Conservation (phyloP, 176 grass and related monocot species). For the Oryza punctata region DNA sequence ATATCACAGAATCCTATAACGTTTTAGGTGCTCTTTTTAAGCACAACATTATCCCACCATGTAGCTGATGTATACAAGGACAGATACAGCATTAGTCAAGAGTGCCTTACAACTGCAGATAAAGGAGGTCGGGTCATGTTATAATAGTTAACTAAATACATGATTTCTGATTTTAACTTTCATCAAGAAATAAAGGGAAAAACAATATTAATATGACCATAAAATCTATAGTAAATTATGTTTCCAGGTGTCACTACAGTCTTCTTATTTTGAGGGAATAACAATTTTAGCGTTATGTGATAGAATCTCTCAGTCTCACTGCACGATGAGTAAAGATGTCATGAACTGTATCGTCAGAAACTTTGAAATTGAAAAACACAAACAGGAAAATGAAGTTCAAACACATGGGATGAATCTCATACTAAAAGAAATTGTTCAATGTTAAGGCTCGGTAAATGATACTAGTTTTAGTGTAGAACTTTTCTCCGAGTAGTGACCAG, state of each 20-base stretch:
- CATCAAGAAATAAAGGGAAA: background rate
- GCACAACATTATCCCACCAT: background rate
- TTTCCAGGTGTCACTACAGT: background rate
- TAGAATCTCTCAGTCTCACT: background rate
- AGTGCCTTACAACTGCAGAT: background rate
- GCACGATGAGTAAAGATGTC: background rate
- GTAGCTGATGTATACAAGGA: background rate
- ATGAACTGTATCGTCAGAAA: background rate
- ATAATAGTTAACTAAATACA: background rate
- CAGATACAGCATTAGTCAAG: background rate
- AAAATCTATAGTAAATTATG: background rate
- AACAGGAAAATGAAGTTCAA: background rate
- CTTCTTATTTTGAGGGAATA: background rate
- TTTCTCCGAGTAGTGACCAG: background rate
- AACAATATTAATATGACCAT: background rate
- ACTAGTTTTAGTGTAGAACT: background rate
- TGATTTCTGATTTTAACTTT: constrained; percentile 9
- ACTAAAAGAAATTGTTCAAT: background rate
- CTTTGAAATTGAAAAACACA: background rate
- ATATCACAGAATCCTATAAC: background rate
- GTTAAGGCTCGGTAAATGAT: constrained; percentile 11
- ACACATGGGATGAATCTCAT: background rate
- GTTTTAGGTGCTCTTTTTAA: background rate
- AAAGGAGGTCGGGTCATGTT: background rate
- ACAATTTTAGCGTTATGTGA: background rate